These are phyloP conservation scores for Apiospora rasikravindrae DNA, from an alignment of 2,329 filamentous ascomycete species.

Conservation along the genomic window DNA sequence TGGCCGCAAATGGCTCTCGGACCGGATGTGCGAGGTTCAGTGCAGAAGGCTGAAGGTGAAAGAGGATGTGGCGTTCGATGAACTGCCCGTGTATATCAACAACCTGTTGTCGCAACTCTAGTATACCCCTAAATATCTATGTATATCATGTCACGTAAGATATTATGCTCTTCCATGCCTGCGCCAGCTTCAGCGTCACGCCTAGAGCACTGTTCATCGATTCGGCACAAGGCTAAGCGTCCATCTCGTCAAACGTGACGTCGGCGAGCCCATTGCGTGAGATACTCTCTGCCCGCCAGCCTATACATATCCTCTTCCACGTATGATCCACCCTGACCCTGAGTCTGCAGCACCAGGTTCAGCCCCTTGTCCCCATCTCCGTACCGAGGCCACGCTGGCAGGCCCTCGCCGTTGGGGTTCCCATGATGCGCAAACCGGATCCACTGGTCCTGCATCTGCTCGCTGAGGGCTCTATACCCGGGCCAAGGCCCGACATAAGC, in stretches of 20 bases:
- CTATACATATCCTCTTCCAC: slow-evolving; percentile 41
- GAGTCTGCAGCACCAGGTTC: slow-evolving; percentile 40
- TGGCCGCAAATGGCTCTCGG: slow-evolving; percentile 70
- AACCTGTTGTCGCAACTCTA: slow-evolving; percentile 58
- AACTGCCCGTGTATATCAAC: slow-evolving; percentile 53
- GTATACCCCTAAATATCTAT: slow-evolving; percentile 23
- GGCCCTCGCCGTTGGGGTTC: slow-evolving; percentile 46
- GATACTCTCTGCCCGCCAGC: slow-evolving; percentile 38
- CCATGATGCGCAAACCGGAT: slow-evolving; percentile 52
- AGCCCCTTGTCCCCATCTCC: slow-evolving; percentile 30
- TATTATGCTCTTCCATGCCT: not conserved
- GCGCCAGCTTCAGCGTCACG: not conserved
- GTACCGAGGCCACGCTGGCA: slow-evolving; percentile 38
- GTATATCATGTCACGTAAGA: slow-evolving; percentile 14
- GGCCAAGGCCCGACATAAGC: slow-evolving; percentile 48
- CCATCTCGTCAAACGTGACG: slow-evolving; percentile 27
- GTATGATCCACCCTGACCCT: slow-evolving; percentile 35
- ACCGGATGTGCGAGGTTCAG: slow-evolving; percentile 74
- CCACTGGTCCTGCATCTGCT: slow-evolving; percentile 58
- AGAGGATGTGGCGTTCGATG: slow-evolving; percentile 59
- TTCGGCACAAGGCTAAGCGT: not conserved
- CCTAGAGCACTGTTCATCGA: not conserved
- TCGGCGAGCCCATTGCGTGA: slow-evolving; percentile 37
- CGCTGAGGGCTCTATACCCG: slow-evolving; percentile 48
- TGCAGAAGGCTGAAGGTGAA: slow-evolving; percentile 71